Conservation (phyloP, 495 filamentous ascomycete genomes). For the Annulohypoxylon bovei region DNA sequence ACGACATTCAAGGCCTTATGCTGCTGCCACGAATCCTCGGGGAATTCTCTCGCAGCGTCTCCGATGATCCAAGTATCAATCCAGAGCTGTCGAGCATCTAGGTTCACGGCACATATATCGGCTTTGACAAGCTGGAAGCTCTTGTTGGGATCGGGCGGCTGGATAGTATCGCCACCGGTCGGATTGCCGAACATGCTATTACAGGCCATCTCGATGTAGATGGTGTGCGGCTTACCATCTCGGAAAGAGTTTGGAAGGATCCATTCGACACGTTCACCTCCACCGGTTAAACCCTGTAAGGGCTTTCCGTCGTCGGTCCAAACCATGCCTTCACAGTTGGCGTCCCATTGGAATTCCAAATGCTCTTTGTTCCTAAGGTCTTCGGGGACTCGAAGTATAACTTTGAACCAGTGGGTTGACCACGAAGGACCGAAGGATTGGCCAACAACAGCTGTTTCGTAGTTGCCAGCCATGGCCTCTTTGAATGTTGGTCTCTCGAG, state of each 20-base stretch:
- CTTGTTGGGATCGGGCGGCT: constrained; percentile 84
- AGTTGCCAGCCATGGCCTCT: constrained; percentile 84
- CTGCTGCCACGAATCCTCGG: constrained; percentile 81
- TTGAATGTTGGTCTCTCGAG: constrained; percentile 86
- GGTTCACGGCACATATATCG: constrained; percentile 89
- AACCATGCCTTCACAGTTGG: constrained; percentile 88
- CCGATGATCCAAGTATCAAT: constrained; percentile 97
- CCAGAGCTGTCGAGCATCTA: constrained; percentile 81
- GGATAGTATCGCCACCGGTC: constrained; percentile 82
- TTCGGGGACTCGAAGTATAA: constrained; percentile 78
- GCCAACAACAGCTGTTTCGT: constrained; percentile 78
- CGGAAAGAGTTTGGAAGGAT: constrained; percentile 80
- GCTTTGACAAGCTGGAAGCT: constrained; percentile 79
- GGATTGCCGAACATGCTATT: constrained; percentile 99
- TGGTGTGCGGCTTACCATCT: constrained; percentile 85
- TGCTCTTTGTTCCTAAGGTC: constrained; percentile 76
- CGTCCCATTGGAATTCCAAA: constrained; percentile 95
- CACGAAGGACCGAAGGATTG: constrained; percentile 90
- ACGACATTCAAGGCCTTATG: constrained; percentile 84
- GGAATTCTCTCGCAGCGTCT: constrained; percentile 84
- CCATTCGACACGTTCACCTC: constrained; percentile 89
- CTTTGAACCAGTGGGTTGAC: constrained; percentile 98
- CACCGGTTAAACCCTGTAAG: constrained; percentile 92
- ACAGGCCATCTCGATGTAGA: constrained; percentile 98
- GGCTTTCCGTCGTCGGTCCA: constrained; percentile 90